Evolutionary conservation across 208 protist species (phyloP), one percentile per base, ranked within the genome.

Genomic region (Leptomonas pyrrhocoris): DNA sequence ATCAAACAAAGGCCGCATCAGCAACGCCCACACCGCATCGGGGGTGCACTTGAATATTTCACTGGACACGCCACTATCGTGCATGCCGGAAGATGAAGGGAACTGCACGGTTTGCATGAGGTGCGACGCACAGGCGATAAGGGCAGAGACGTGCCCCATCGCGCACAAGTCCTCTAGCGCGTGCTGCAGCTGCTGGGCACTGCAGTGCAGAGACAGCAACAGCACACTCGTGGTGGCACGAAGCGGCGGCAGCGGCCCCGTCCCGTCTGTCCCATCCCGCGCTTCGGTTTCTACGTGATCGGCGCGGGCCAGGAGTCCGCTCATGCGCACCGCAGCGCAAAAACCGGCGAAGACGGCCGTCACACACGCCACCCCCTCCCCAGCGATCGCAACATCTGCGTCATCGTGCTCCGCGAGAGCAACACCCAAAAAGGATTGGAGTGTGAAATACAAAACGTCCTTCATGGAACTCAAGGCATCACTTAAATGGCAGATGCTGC

Each of bases 1-100:
- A 25, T 77, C 72, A 45, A 77, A 77, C 11, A 77, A 58, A 11
- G 72, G 72, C 36, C 72, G 64, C 27, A 77, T 56, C 38, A 77
- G 40, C 25, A 67, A 25, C 15, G 9, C 2, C 72, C 72, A 77
- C 57, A 77, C 62, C 40, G 45, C 50, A 25, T 38, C 19, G 11
- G 48, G n/a, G 21, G 64, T 71, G 18, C 27, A 43, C 46, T 2
- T 34, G 18, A n/a, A 31, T 42, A 16, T 28, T 30, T 16, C 16
- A 13, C 21, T 36, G 21, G 56, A 21, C 27, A 16, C 15, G 31
- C 30, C 18, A 13, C 42, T 23, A 6, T 30, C 31, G 15, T 36
- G 43, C 30, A 12, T 34, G 50, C 25, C 28, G 53, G 2, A 30
- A n/a, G 5, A 9, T 5, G 15, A 8, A 50, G 40, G 18, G 19